Conservation (phyloP, 2,329 filamentous ascomycete species). For the Ophiostoma australiae region DNA sequence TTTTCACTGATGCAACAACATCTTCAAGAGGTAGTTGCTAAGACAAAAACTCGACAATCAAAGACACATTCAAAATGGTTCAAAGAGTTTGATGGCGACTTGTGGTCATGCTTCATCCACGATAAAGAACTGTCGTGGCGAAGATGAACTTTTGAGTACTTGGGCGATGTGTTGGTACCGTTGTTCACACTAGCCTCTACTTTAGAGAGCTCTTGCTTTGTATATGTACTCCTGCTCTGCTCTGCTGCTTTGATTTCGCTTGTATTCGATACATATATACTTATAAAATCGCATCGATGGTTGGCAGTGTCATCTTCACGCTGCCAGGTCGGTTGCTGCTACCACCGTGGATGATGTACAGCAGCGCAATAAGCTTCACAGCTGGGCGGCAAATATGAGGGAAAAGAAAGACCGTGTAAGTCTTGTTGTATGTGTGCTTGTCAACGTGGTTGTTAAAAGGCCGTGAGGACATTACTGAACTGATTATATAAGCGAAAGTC, state of each 20-base stretch:
- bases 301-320: background rate
- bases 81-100: background rate
- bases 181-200: background rate
- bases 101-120: background rate
- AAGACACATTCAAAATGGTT: background rate
- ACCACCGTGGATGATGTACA: background rate
- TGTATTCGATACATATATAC: background rate
- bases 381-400: background rate
- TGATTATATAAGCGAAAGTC: conserved; percentile 1
- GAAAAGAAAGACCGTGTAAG: background rate
- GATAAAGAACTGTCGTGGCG: background rate
- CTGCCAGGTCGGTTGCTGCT: background rate
- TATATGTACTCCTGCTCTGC: background rate
- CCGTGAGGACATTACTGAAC: background rate
- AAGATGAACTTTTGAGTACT: background rate
- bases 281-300: background rate
- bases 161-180: background rate
- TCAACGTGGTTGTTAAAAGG: background rate
- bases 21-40: background rate
- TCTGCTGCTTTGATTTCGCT: background rate
- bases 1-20: background rate
- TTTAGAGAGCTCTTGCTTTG: background rate
- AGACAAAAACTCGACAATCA: background rate
- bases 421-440: background rate
- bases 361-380: background rate